phyloP scores from a whole-genome alignment of 345 rosid species.

The Eucalyptus shirleyi region DNA sequence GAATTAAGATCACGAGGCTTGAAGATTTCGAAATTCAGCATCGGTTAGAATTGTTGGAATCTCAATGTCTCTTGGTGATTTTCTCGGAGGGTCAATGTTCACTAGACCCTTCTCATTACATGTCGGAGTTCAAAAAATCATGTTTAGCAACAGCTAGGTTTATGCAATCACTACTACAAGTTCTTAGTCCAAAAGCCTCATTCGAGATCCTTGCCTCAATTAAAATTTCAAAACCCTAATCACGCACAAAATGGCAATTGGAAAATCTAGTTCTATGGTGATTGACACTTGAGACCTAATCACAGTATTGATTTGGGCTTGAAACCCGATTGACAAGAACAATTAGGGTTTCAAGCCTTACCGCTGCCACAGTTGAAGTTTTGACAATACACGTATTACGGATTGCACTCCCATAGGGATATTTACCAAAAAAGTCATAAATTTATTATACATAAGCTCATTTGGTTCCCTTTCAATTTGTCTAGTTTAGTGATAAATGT shows the following conservation, averaged over 20 bases:
- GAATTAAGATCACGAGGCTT: background rate
- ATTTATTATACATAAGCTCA: rapidly evolving
- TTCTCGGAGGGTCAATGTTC: background rate
- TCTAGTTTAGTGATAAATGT: background rate
- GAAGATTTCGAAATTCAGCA: background rate
- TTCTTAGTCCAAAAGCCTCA: background rate
- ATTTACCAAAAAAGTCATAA: background rate
- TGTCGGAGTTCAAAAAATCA: background rate
- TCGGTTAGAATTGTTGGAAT: background rate
- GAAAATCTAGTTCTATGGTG: background rate
- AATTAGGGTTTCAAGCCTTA: background rate
- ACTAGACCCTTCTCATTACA: background rate
- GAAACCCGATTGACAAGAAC: background rate
- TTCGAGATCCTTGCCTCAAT: rapidly evolving
- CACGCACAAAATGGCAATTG: background rate
- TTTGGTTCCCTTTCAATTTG: background rate
- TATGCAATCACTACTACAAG: background rate
- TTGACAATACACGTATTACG: background rate
- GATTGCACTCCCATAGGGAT: background rate
- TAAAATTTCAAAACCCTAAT: background rate
- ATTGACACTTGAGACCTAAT: background rate
- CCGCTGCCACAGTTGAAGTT: background rate
- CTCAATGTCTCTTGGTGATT: background rate
- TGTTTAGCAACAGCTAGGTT: background rate
- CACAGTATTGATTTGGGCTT: background rate